Conservation (phyloP, 192 early-diverging fungal genomes). For the Backusella tarrabulga region DNA sequence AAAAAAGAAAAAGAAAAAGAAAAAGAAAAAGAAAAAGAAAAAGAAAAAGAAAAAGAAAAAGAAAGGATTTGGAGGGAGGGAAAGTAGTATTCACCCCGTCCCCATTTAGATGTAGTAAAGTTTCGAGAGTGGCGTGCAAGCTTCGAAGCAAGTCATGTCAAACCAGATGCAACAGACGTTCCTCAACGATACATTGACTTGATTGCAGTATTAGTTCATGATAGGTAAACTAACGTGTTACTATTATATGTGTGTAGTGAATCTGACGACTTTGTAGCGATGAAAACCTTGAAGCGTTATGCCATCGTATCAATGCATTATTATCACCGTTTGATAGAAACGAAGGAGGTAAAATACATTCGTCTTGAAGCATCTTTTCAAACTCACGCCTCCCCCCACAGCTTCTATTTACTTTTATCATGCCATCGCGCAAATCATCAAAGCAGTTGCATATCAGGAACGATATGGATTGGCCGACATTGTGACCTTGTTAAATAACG, state of each 20-base stretch:
- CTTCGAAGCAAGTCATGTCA: not conserved
- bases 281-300: not conserved
- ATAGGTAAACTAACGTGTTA: not conserved
- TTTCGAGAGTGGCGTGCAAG: not conserved
- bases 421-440: not conserved
- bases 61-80: too few relatives aligned
- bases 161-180: not conserved
- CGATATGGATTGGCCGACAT: constrained; percentile 1
- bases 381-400: not conserved
- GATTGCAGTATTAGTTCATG: constrained; percentile 10
- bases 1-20: too few relatives aligned
- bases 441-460: not conserved
- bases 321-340: constrained; percentile 25
- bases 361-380: not conserved
- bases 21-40: not conserved
- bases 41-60: not conserved
- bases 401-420: constrained; percentile 8
- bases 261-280: not conserved
- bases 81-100: too few relatives aligned
- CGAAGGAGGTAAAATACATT: constrained; percentile 12
- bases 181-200: constrained; percentile 2
- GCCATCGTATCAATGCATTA: constrained; percentile 4
- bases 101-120: not conserved
- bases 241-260: too few relatives aligned
- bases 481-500: not conserved